phyloP scores from a whole-genome alignment of 2,329 filamentous ascomycete genomes.

The Fusarium drepaniforme region DNA sequence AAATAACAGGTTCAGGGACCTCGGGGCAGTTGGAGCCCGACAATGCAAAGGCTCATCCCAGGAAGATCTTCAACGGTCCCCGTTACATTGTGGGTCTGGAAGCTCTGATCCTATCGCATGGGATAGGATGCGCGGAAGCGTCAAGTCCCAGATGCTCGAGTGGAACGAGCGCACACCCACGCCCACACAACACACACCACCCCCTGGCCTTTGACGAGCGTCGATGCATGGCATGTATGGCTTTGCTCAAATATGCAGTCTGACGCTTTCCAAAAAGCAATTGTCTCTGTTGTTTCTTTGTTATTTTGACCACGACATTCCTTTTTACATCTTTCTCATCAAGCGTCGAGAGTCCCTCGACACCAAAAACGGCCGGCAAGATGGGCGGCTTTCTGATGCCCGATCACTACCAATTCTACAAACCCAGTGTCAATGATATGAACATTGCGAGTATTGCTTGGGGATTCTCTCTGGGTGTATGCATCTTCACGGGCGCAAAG shows the following conservation, averaged over 20 bases:
- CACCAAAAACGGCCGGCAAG: not conserved
- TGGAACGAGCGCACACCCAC: not conserved
- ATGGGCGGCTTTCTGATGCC: slow-evolving; percentile 42
- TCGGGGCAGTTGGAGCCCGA: not conserved
- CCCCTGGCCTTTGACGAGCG: slow-evolving; percentile 15
- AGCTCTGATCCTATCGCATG: not conserved
- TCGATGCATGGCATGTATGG: slow-evolving; percentile 1
- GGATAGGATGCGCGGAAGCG: slow-evolving; percentile 2
- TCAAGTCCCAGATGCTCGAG: not conserved
- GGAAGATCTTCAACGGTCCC: slow-evolving; percentile 23
- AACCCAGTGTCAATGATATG: slow-evolving; percentile 42
- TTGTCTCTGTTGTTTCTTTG: slow-evolving; percentile 2
- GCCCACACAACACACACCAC: not conserved
- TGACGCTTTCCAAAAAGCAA: not conserved
- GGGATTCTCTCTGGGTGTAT: slow-evolving; percentile 43
- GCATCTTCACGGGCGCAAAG: slow-evolving; percentile 43
- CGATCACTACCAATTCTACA: slow-evolving; percentile 30
- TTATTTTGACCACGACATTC: slow-evolving; percentile 8
- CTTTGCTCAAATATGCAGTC: slow-evolving; percentile 27
- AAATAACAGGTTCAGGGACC: not conserved
- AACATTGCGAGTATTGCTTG: slow-evolving; percentile 46
- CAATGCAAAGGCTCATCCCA: not conserved
- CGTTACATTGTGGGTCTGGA: slow-evolving; percentile 11
- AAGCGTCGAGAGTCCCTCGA: not conserved
- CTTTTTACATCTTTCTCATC: slow-evolving; percentile 2